Evolutionary conservation across 768 basidiomycete genomes (phyloP).

Genomic region (Boletus tomentosulus): DNA sequence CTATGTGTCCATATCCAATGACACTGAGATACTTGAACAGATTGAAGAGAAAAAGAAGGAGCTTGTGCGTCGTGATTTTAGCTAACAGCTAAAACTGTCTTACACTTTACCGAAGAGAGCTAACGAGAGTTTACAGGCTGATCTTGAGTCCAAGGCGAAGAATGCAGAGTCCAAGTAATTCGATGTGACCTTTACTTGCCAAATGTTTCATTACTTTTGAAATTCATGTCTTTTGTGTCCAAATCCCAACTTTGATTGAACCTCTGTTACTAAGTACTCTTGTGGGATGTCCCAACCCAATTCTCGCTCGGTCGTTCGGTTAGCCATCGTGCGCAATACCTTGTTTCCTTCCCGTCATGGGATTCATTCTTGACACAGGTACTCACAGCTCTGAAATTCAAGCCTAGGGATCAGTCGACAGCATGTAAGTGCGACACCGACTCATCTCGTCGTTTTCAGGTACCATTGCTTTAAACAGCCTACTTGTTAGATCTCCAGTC

Average conservation of each 20-base stretch:
- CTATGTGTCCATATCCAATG: too few relatives aligned
- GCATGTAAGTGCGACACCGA: constrained; percentile 14
- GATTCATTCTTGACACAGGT: constrained; percentile 9
- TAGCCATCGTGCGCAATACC: constrained; percentile 23
- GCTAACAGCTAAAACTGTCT: constrained; percentile 11
- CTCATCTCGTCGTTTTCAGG: neutral
- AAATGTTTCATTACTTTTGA: neutral
- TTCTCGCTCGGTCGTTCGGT: constrained; percentile 11
- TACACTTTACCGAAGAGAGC: constrained; percentile 11
- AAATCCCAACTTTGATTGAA: neutral
- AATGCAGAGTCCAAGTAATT: constrained; percentile 18
- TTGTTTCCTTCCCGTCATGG: too few relatives aligned
- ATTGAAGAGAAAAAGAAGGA: constrained; percentile 31
- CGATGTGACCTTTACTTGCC: neutral
- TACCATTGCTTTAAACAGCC: constrained; percentile 13
- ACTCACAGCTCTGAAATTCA: constrained; percentile 22
- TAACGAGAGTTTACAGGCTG: constrained; percentile 21
- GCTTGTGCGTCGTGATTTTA: constrained; percentile 25
- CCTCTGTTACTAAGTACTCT: neutral
- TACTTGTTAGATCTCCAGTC: constrained; percentile 27
- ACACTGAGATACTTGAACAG: constrained; percentile 11
- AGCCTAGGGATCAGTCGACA: constrained; percentile 22
- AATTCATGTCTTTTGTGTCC: constrained; percentile 1
- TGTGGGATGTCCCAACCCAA: constrained; percentile 12
- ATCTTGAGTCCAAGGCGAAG: constrained; percentile 29